Evolutionary conservation across 352 stramenopile species (phyloP).

Genomic region (Pythium inflatum): DNA sequence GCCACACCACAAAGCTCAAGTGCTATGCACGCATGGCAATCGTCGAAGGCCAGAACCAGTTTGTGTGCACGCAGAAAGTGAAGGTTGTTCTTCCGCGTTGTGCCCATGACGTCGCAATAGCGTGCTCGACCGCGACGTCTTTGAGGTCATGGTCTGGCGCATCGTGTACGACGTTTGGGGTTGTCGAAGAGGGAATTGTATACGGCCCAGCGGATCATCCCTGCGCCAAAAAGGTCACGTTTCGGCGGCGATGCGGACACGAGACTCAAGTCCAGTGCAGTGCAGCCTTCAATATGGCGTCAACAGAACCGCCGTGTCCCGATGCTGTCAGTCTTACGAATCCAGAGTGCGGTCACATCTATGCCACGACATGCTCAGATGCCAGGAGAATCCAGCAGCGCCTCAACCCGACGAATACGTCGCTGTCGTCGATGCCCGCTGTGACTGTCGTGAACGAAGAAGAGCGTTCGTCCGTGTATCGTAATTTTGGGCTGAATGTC

Average conservation of each 20-base stretch:
- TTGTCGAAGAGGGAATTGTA: slow-evolving; percentile 58
- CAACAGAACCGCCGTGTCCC: slow-evolving; percentile 46
- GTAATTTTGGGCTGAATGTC: slow-evolving; percentile 49
- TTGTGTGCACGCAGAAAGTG: slow-evolving; percentile 68
- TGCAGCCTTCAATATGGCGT: slow-evolving; percentile 69
- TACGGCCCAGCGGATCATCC: slow-evolving; percentile 78
- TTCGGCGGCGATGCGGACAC: slow-evolving; percentile 70
- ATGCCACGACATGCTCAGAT: slow-evolving; percentile 58
- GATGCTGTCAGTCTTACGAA: slow-evolving; percentile 55
- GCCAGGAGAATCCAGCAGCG: slow-evolving; percentile 18
- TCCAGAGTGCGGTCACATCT: slow-evolving; percentile 73
- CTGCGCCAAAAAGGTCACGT: slow-evolving; percentile 62
- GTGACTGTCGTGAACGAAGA: slow-evolving; percentile 27
- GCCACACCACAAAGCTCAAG: slow-evolving; percentile 60
- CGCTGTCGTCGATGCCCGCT: slow-evolving; percentile 1
- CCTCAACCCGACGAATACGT: neutral
- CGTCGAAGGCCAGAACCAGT: slow-evolving; percentile 14
- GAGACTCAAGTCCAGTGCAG: slow-evolving; percentile 58
- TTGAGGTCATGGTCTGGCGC: slow-evolving; percentile 59
- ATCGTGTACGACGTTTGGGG: slow-evolving; percentile 36
- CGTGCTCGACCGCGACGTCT: slow-evolving; percentile 49
- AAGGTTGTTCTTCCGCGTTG: slow-evolving; percentile 63
- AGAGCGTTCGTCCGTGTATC: slow-evolving; percentile 31
- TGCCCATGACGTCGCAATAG: slow-evolving; percentile 52
- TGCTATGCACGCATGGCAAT: slow-evolving; percentile 63